A percentile compares a stretch with the other conserved stretches of the same genome.
phyloP scores from a whole-genome alignment of 768 basidiomycete genomes.

The Tulasnella sp. region DNA sequence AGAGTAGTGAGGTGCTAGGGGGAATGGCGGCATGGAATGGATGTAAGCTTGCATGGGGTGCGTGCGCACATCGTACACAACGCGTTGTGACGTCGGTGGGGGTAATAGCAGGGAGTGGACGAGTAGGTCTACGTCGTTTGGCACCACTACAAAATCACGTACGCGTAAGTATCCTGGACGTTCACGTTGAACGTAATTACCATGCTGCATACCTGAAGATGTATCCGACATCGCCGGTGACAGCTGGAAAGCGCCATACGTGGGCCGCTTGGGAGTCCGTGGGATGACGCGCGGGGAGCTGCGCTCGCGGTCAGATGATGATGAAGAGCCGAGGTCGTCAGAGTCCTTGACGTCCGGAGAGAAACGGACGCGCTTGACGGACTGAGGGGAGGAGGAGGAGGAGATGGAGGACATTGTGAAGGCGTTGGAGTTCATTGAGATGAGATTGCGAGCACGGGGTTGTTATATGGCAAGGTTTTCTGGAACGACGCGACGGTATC shows the following conservation, averaged over 20 bases:
- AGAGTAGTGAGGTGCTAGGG: slow-evolving; percentile 1
- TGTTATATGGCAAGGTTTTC: no score
- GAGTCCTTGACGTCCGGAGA: slow-evolving; percentile 10
- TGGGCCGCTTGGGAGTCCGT: not conserved
- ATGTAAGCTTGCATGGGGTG: slow-evolving; percentile 10
- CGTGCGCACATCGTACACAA: slow-evolving; percentile 4
- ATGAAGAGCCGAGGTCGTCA: not conserved
- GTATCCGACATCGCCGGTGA: slow-evolving; percentile 7
- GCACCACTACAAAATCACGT: not conserved
- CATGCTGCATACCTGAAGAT: slow-evolving; percentile 1
- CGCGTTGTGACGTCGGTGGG: slow-evolving; percentile 2
- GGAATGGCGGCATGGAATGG: not conserved
- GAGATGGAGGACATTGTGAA: slow-evolving; percentile 2
- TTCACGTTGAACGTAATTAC: not conserved
- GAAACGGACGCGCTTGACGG: slow-evolving; percentile 13
- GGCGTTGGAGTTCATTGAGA: no score
- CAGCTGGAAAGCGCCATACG: not conserved
- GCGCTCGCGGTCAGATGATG: slow-evolving; percentile 1
- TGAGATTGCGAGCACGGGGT: no score
- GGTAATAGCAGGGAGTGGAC: slow-evolving; percentile 7
- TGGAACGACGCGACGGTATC: no score
- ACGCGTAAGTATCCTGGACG: not conserved
- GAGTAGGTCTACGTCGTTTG: slow-evolving; percentile 1
- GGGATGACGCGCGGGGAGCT: not conserved
- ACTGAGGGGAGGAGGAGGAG: not conserved